Conservation (phyloP, 2,329 filamentous ascomycete species). For the Sarocladium oryzae region DNA sequence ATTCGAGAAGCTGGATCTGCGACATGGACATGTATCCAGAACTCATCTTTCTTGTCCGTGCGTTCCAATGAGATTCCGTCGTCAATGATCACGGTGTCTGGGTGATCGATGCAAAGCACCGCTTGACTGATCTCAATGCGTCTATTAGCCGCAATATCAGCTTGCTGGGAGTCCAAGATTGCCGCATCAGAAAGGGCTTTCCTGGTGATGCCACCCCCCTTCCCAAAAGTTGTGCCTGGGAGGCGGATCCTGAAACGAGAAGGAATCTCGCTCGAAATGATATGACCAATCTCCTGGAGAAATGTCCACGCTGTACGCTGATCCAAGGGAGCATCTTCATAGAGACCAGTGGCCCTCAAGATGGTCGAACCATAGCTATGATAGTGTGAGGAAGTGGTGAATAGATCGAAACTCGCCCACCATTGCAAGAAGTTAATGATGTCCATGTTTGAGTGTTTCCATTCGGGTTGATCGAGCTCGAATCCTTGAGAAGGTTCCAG, state of each 20-base stretch:
- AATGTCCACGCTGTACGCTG: conserved; percentile 53
- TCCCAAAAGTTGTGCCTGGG: conserved; percentile 38
- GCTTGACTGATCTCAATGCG: conserved; percentile 48
- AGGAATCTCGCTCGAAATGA: conserved; percentile 64
- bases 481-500: conserved; percentile 22
- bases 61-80: conserved; percentile 69
- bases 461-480: conserved; percentile 18
- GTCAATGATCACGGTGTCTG: conserved; percentile 64
- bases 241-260: conserved; percentile 54
- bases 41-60: conserved; percentile 44
- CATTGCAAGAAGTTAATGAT: conserved; percentile 64
- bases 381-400: conserved; percentile 44
- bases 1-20: conserved; percentile 74
- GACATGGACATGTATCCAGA: conserved; percentile 73
- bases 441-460: conserved; percentile 29
- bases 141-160: conserved; percentile 46
- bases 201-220: conserved; percentile 35
- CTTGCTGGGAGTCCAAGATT: conserved; percentile 27
- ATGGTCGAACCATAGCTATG: conserved; percentile 59
- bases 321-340: conserved; percentile 38
- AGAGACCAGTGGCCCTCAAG: conserved; percentile 54
- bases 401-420: conserved; percentile 55
- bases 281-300: conserved; percentile 67
- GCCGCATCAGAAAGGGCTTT: conserved; percentile 19
- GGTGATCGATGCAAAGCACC: conserved; percentile 68